Evolutionary conservation across 305 asterid genomes (phyloP).

Genomic region (Withania somnifera): DNA sequence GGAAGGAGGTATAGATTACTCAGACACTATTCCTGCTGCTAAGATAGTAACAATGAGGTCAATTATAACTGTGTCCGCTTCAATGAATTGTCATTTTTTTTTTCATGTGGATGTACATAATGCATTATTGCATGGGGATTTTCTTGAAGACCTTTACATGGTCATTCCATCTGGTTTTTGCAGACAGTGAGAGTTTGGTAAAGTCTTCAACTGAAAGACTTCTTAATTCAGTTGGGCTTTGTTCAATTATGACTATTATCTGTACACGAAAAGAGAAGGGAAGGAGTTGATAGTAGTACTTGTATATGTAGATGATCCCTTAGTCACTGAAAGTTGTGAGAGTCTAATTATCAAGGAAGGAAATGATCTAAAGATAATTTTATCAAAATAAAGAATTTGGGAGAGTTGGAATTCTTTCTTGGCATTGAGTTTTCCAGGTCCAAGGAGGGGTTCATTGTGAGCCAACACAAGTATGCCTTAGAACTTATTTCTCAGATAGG

Average conservation of each 20-base stretch:
- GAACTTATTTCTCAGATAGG: no score
- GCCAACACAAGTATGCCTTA: no score
- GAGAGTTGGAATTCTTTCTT: no score
- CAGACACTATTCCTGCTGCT: not conserved
- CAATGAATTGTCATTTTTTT: not conserved
- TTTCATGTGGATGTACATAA: not conserved
- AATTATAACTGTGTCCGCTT: not conserved
- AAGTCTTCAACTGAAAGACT: no score
- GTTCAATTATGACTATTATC: no score
- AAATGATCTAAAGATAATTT: no score
- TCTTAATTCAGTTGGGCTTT: not conserved
- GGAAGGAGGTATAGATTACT: not conserved
- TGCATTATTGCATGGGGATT: not conserved
- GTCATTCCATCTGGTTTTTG: not conserved
- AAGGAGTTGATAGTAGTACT: not conserved
- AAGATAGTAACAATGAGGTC: not conserved
- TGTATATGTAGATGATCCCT: not conserved
- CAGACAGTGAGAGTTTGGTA: not conserved
- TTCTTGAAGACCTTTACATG: not conserved
- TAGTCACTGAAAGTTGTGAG: no score
- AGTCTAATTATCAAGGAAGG: no score
- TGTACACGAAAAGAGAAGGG: not conserved
- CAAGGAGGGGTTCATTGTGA: no score
- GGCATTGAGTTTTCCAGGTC: no score
- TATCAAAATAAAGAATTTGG: no score